These are phyloP conservation scores for Berkeleyomyces rouxiae DNA, from an alignment of 2,329 filamentous ascomycete species.

Conservation along the genomic window DNA sequence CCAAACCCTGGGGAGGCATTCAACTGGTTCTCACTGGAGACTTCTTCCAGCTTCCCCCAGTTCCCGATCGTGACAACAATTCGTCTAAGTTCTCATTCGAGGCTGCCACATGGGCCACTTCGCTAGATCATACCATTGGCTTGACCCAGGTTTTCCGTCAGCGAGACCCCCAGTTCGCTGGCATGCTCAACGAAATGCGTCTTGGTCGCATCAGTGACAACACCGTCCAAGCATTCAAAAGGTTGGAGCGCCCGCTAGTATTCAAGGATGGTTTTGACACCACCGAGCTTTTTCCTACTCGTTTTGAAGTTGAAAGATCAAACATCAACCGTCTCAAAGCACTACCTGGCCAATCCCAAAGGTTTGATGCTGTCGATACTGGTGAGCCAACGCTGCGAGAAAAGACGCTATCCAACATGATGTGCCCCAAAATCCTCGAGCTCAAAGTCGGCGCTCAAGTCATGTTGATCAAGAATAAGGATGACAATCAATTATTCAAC, in stretches of 20 bases:
- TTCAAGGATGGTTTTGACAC: conserved; percentile 53
- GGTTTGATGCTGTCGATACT: conserved; percentile 58
- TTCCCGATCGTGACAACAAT: conserved; percentile 54
- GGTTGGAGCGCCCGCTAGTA: conserved; percentile 50
- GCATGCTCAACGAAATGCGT: conserved; percentile 96
- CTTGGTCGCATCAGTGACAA: conserved; percentile 62
- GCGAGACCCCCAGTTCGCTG: conserved; percentile 71
- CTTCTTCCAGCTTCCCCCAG: conserved; percentile 92
- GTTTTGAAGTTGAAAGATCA: conserved; percentile 73
- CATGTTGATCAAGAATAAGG: conserved; percentile 99
- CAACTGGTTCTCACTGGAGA: conserved; percentile 92
- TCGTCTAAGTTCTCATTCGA: conserved; percentile 84
- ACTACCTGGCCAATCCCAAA: conserved; percentile 49
- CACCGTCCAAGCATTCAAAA: conserved; percentile 62
- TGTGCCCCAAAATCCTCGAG: conserved; percentile 67
- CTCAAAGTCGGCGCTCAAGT: conserved; percentile 89
- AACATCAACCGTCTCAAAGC: conserved; percentile 59
- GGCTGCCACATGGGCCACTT: conserved; percentile 77
- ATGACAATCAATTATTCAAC: conserved; percentile 72
- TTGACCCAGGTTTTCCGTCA: conserved; percentile 94
- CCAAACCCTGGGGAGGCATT: conserved; percentile 84
- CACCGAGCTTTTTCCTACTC: conserved; percentile 86
- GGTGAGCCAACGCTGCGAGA: conserved; percentile 60
- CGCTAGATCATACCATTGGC: conserved; percentile 88
- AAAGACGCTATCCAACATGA: conserved; percentile 72